Base-by-base conservation (phyloP, 1,139 yeast genomes). In the Geotrichum carabidarum region DNA sequence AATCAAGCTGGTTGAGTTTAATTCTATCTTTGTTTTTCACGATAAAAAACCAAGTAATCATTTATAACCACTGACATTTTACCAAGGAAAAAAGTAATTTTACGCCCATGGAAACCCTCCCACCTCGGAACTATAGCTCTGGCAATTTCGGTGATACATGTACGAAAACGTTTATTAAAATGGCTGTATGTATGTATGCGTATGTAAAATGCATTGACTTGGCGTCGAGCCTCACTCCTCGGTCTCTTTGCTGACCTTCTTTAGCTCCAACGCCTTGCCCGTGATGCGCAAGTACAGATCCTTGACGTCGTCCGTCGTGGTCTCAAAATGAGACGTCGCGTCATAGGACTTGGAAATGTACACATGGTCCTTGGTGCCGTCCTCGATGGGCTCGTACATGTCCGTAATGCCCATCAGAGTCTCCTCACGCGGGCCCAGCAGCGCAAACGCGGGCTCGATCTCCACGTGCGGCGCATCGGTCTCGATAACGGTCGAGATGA, bases 321-420 rank as follows among this genome's bases (percentile, higher is more conserved):
- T 77, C 72, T 93, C 99, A 69, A 93, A 93, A 74, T 93, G 99
- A 11, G 97, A 89, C 9, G 95, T 79, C 1, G 99, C 86, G 69
- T 93, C 99, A 70, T 91, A 93, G 58, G 95, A 86, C 75, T 80
- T 86, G 51, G 97, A 89, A 57, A 93, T 78, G 73, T 73, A 94
- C 55, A 93, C 83, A 58, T 86, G 83, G 69, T 86, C 91, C 60
- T 79, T 75, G 34, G 85, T 76, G 11, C 99, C 99, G 66, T 89
- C 95, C 50, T 80, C 84, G 36, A 75, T 69, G 22, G 99, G 99
- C 71, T 88, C 97, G 64, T 86, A 90, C 54, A 93, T 69, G 62
- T 93, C 97, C 18, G 96, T 88, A 66, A 93, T 84, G n/a, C 97
- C 96, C 95, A 91, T 90, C 66, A 93, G 82, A 14, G 91, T 86